Base-by-base conservation (phyloP, 371 early-diverging fungal genomes). In the Ecytonucleospora hepatopenaei region DNA sequence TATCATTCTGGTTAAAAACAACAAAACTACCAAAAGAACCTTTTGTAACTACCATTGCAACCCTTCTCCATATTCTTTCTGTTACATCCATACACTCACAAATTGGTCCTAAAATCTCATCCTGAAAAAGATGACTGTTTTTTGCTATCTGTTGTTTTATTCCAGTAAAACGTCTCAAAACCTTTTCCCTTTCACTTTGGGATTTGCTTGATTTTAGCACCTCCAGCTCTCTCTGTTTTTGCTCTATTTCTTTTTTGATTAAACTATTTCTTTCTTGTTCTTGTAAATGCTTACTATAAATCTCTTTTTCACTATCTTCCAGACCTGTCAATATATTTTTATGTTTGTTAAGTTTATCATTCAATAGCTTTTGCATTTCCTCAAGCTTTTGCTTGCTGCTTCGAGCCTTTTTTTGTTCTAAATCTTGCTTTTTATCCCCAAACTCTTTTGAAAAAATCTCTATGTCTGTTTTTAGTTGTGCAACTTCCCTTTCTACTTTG, bases 41-140 rank as follows among this genome's bases (percentile, higher is more conserved):
- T 12, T 73, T 69, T n/a, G 76, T 56, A 23, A 74, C 59, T 24
- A 74, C 62, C 48, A 69, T 71, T 16, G 65, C 71, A 24, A 74
- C 58, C 53, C 70, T 71, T 19, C 56, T 51, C 80, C 80, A 80
- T 57, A 62, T 74, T 33, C 51, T 34, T 2, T 80, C 77, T 46
- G 74, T 78, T 2, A 80, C 60, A 27, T 51, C 48, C 33, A 80
- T 60, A 53, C 67, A 53, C 21, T 62, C 26, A 2, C 69, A 69
- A 27, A 80, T 54, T 15, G 80, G 80, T 2, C 80, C 80, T 28
- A 72, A 58, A n/a, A 73, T 70, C 23, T 54, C 23, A 24, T 64
- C 69, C 19, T 65, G 71, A 31, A 78, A 67, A 1, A 61, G 59
- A n/a, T 48, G 40, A 5, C 17, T 24, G 4, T n/a, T 1, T 58